Evolutionary conservation across 2,329 filamentous ascomycete genomes (phyloP).

Genomic region (Harringtonia lauricola): DNA sequence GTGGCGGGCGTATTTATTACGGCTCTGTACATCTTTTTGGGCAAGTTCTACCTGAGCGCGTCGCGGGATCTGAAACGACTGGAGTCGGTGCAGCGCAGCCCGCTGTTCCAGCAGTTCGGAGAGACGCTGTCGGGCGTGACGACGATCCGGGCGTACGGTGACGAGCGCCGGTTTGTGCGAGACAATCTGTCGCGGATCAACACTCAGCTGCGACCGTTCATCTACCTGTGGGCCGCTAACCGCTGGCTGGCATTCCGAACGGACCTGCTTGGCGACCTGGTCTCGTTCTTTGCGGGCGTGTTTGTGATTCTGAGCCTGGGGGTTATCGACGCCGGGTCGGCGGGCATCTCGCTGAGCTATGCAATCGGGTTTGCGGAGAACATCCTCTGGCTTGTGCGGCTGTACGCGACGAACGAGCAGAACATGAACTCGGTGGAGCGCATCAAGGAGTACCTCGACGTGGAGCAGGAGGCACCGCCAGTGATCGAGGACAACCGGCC

Average conservation of each 20-base stretch:
- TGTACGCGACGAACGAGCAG: constrained; percentile 93
- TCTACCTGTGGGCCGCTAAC: constrained; percentile 93
- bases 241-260: constrained; percentile 92
- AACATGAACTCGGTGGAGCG: constrained; percentile 99
- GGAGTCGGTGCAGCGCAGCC: constrained; percentile 88
- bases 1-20: constrained; percentile 80
- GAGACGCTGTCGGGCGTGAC: constrained; percentile 92
- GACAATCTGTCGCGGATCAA: constrained; percentile 87
- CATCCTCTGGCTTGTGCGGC: constrained; percentile 86
- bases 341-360: constrained; percentile 88
- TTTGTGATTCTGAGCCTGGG: constrained; percentile 82
- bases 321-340: constrained; percentile 77
- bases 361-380: constrained; percentile 96
- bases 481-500: constrained; percentile 72
- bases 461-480: constrained; percentile 81
- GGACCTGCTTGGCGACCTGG: constrained; percentile 79
- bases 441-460: constrained; percentile 92
- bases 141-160: constrained; percentile 92
- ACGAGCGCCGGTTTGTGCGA: constrained; percentile 83
- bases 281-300: constrained; percentile 85
- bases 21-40: constrained; percentile 69
- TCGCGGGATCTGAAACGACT: constrained; percentile 94
- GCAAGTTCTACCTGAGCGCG: constrained; percentile 77
- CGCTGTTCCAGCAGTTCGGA: constrained; percentile 94
- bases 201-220: constrained; percentile 82